These are phyloP conservation scores for Suillus hirtellus DNA, from an alignment of 768 basidiomycete species.

Conservation along the genomic window DNA sequence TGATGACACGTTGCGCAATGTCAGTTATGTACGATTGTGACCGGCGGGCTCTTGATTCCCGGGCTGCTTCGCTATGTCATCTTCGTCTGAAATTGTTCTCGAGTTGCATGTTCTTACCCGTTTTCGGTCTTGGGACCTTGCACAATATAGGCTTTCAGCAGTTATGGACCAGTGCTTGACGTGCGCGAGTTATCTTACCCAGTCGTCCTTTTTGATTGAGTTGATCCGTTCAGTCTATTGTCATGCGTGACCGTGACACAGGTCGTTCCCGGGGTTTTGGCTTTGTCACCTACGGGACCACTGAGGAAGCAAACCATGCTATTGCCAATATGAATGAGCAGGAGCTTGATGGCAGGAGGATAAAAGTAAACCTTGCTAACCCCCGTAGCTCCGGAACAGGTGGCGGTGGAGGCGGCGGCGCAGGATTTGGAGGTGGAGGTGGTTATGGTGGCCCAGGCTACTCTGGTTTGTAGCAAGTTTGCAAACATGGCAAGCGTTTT, in stretches of 20 bases:
- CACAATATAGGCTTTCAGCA: conserved; percentile 71
- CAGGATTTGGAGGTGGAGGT: conserved; percentile 26
- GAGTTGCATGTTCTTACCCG: conserved; percentile 33
- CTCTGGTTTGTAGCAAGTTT: conserved; percentile 23
- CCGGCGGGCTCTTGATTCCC: conserved; percentile 23
- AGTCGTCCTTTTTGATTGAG: conserved; percentile 29
- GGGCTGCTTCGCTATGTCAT: conserved; percentile 46
- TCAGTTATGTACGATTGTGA: conserved; percentile 44
- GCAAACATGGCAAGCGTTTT: conserved; percentile 8
- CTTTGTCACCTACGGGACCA: conserved; percentile 77
- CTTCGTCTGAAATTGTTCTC: conserved; percentile 35
- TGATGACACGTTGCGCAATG: conserved; percentile 86
- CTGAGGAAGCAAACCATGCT: conserved; percentile 73
- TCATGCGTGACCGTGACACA: conserved; percentile 98
- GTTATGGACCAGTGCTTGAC: conserved; percentile 84
- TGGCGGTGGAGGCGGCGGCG: conserved; percentile 42
- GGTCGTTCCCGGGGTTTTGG: conserved; percentile 97
- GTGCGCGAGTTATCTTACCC: conserved; percentile 61
- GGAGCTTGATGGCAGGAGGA: conserved; percentile 89
- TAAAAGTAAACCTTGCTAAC: conserved; percentile 87
- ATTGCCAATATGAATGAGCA: conserved; percentile 81
- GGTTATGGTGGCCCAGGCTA: conserved; percentile 34
- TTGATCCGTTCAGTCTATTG: conserved; percentile 70
- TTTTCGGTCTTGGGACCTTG: conserved; percentile 23
- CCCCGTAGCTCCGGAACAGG: conserved; percentile 56